Base-by-base conservation (phyloP, 345 rosid genomes). In the Anastatica hierochuntica region DNA sequence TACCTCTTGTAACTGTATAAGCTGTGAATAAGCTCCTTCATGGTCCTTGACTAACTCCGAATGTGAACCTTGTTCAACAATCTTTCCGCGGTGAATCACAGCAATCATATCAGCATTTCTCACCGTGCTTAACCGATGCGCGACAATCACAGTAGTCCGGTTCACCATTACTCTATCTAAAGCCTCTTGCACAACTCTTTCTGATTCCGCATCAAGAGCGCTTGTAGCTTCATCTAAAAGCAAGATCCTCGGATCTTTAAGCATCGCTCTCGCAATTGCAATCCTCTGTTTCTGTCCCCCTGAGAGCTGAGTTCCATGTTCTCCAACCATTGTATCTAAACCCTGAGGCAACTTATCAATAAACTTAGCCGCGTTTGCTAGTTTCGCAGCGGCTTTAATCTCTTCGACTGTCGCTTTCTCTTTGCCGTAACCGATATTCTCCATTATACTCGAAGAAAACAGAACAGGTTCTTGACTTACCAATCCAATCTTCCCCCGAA, bases 251-350 rank as follows among this genome's bases (percentile, higher is more conserved):
- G 90, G 90, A 47, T 84, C 69, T 60, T 82, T 85, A 24, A 82
- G 53, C 45, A 82, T 82, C 2, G 87, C 95, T 50, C 95, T 76
- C 0, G 95, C 87, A 17, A 85, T 79, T 7, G 94, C 94, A 47
- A 85, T 64, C 60, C 89, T 74, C 67, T 88, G 94, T 67, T 88
- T 88, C 56, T 88, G 96, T 20, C 96, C 96, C 10, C 96, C 96
- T 0, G 90, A 84, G 29, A 88, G 79, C 53, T 79, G 94, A 42
- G 86, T 77, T 46, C 96, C 90, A 53, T 80, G 87, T 64, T 88
- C 94, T 5, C 96, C 96, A 15, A 77, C 89, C 88, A 78, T 68
- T 2, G 94, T 84, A 44, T 84, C 82, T 37, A 81, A 53, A 39
- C 94, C 96, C 79, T 71, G 67, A 62, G 94, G 88, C 20, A 84